Base-by-base conservation (phyloP, 2,329 filamentous ascomycete species). In the Fusarium armeniacum region DNA sequence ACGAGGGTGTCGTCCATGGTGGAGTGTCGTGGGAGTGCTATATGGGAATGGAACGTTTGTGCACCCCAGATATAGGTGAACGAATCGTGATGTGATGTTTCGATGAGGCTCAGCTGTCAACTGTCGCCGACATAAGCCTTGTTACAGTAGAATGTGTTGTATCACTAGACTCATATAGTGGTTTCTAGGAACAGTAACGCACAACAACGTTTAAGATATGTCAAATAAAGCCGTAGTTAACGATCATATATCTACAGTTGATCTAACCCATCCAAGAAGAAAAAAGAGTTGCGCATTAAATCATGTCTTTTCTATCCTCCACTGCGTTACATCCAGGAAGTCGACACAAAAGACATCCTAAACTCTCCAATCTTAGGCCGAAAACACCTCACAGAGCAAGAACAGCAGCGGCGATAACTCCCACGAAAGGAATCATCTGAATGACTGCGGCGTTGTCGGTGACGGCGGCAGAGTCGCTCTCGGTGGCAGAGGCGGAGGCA, bases 341-440 rank as follows among this genome's bases (percentile, higher is more conserved):
- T 32, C 65, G 65, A 71, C 61, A 59, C 38, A 15, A 32, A 28
- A 20, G 32, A 38, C 18, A 30, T 51, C 68, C 56, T 15, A 36
- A 60, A 62, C 33, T 22, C 41, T 45, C 43, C 30, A 45, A 36
- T 26, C 28, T 24, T 9, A 10, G n/a, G 18, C 9, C 33, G 49
- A 28, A 43, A 18, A 15, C 16, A 44, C 33, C 22, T 67, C 65
- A 74, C n/a, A 75, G 62, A 44, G 67, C 72, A 24, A 75, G 43
- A 22, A 65, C 50, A n/a, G 71, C 73, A 7, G 73, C 73, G 18
- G 64, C 73, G 10, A 73, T 53, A 24, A 75, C 49, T 24, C 71
- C 73, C 7, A 65, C 57, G 11, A 75, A 26, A n/a, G 73, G 73
- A 2, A 75, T 63, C 20, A 74, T 58, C 13, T 61, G 62, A 0